Conservation (phyloP, 2,329 filamentous ascomycete genomes). For the Monilinia aucupariae region DNA sequence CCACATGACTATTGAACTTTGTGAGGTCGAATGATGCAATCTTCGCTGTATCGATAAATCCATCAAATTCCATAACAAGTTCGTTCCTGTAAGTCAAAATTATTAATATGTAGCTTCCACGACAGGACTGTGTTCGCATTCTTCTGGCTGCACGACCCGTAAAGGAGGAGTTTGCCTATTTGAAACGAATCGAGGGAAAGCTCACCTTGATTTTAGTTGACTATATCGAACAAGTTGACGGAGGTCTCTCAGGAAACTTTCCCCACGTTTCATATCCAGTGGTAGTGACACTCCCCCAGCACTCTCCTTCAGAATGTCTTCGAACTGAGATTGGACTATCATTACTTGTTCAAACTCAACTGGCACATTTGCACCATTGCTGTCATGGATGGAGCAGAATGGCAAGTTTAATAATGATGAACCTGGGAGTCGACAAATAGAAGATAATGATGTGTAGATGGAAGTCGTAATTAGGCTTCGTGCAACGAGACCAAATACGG, state of each 20-base stretch:
- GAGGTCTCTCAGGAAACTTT: constrained; percentile 68
- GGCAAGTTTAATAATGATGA: constrained; percentile 55
- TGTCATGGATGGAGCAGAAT: constrained; percentile 47
- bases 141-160: neutral
- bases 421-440: constrained; percentile 65
- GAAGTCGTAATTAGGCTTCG: constrained; percentile 59
- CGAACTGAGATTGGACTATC: constrained; percentile 68
- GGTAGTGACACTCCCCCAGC: constrained; percentile 62
- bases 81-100: constrained; percentile 47
- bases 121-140: neutral
- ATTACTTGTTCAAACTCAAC: constrained; percentile 70
- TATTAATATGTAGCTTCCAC: neutral
- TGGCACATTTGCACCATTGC: constrained; percentile 27
- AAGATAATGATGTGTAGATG: constrained; percentile 56
- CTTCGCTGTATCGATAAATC: constrained; percentile 65
- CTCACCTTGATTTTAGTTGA: constrained; percentile 51
- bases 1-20: constrained; percentile 71
- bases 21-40: constrained; percentile 62
- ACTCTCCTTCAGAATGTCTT: constrained; percentile 65
- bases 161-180: neutral
- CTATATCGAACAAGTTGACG: constrained; percentile 67
- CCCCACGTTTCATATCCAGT: constrained; percentile 72
- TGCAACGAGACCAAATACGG: constrained; percentile 53
- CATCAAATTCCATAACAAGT: constrained; percentile 68
- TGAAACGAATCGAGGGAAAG: neutral